A percentile compares a stretch with the other conserved stretches of the same genome.
Conservation (phyloP, 225 moss, liverwort and hornwort genomes). For the Neckera pumila region DNA sequence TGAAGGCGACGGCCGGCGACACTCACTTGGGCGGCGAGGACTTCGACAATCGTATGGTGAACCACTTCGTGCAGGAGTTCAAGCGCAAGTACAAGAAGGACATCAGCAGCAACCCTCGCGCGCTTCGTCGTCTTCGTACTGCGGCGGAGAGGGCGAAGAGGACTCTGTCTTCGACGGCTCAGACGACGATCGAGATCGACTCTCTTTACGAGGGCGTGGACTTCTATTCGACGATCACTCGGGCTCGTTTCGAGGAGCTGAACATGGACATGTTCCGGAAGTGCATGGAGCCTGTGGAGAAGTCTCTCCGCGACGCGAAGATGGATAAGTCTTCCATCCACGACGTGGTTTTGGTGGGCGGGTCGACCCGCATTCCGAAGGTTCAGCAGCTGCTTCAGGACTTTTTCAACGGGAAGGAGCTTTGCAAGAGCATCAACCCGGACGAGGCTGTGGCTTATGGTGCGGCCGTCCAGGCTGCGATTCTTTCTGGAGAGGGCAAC, state of each 20-base stretch:
- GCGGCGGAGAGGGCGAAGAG: conserved; percentile 33
- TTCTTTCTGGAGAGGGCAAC: conserved; percentile 15
- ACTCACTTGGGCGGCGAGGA: conserved; percentile 11
- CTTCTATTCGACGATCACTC: conserved; percentile 13
- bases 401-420: conserved; percentile 24
- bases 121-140: conserved; percentile 9
- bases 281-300: conserved; percentile 24
- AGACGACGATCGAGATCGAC: conserved; percentile 26
- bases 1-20: conserved; percentile 25
- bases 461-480: conserved; percentile 7
- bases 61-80: conserved; percentile 24
- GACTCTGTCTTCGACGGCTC: conserved; percentile 18
- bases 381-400: conserved; percentile 25
- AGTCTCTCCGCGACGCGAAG: conserved; percentile 8
- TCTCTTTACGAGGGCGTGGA: conserved; percentile 17
- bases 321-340: conserved; percentile 9
- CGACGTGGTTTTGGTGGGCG: conserved; percentile 16
- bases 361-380: conserved; percentile 26
- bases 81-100: conserved; percentile 27
- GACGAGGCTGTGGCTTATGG: conserved; percentile 32
- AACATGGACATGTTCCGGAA: conserved; percentile 23
- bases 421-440: conserved; percentile 26
- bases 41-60: conserved; percentile 19
- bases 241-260: conserved; percentile 10
- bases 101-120: conserved; percentile 13